These are phyloP conservation scores for Globisporangium carolinianum DNA, from an alignment of 352 stramenopile genomes.

Conservation along the genomic window DNA sequence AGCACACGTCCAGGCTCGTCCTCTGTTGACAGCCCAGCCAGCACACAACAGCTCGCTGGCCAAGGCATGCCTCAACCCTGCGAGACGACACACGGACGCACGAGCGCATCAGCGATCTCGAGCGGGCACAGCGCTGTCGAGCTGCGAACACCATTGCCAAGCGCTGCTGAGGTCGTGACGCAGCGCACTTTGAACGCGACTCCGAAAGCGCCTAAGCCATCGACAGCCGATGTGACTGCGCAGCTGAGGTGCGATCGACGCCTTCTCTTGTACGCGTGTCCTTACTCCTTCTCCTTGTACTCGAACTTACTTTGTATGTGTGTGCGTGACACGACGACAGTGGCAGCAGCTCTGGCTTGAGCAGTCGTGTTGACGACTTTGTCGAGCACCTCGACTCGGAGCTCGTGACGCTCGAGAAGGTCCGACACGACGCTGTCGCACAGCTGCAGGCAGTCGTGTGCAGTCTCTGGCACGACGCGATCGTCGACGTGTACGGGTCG, in stretches of 20 bases:
- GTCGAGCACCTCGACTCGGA: conserved; percentile 40
- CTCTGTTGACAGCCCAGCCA: too few relatives aligned
- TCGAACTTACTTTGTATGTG: too few relatives aligned
- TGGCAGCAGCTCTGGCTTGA: conserved; percentile 24
- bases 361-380: conserved; percentile 44
- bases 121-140: not conserved
- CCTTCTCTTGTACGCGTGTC: too few relatives aligned
- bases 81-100: not conserved
- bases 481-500: conserved; percentile 95
- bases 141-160: too few relatives aligned
- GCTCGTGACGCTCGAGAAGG: conserved; percentile 23
- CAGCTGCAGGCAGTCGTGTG: conserved; percentile 36
- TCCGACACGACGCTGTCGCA: conserved; percentile 45
- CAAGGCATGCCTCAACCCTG: not conserved
- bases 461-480: conserved; percentile 79
- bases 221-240: too few relatives aligned
- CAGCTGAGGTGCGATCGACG: too few relatives aligned
- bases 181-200: too few relatives aligned
- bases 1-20: too few relatives aligned
- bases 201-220: too few relatives aligned
- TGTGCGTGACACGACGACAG: not conserved
- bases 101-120: not conserved
- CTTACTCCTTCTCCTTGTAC: too few relatives aligned
- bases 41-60: not conserved
- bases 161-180: too few relatives aligned